Evolutionary conservation across 805 yeast species (phyloP).

Genomic region (Candida argentea): DNA sequence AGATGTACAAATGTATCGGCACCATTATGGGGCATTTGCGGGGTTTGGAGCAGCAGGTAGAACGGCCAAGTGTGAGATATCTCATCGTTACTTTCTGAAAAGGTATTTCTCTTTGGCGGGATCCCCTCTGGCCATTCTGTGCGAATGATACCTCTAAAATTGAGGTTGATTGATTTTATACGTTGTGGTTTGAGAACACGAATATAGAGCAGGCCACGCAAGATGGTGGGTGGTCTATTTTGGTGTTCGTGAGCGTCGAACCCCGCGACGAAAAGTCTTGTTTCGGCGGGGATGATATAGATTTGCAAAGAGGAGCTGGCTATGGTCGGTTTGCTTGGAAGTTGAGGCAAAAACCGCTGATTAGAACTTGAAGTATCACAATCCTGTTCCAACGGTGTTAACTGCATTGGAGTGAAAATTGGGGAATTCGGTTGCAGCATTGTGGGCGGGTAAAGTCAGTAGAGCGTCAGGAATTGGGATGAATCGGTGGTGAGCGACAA

Average conservation of each 20-base stretch:
- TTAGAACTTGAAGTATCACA: no score
- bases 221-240: constrained; percentile 63
- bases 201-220: constrained; percentile 70
- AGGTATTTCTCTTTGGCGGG: constrained; percentile 73
- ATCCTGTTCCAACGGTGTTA: constrained; percentile 7
- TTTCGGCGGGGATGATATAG: constrained; percentile 73
- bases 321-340: constrained; percentile 47
- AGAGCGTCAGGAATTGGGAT: no score
- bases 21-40: constrained; percentile 31
- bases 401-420: constrained; percentile 14
- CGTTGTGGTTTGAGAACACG: constrained; percentile 64
- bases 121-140: constrained; percentile 99
- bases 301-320: constrained; percentile 58
- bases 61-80: constrained; percentile 89
- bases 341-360: constrained; percentile 25
- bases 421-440: constrained; percentile 10
- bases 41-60: constrained; percentile 29
- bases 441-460: not conserved
- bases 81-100: constrained; percentile 53
- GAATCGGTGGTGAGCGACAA: no score
- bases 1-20: constrained; percentile 36
- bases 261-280: constrained; percentile 72
- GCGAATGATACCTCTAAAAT: constrained; percentile 57
- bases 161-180: constrained; percentile 51
- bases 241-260: constrained; percentile 55